Evolutionary conservation across 345 rosid species (phyloP).

Genomic region (Viola odorata): DNA sequence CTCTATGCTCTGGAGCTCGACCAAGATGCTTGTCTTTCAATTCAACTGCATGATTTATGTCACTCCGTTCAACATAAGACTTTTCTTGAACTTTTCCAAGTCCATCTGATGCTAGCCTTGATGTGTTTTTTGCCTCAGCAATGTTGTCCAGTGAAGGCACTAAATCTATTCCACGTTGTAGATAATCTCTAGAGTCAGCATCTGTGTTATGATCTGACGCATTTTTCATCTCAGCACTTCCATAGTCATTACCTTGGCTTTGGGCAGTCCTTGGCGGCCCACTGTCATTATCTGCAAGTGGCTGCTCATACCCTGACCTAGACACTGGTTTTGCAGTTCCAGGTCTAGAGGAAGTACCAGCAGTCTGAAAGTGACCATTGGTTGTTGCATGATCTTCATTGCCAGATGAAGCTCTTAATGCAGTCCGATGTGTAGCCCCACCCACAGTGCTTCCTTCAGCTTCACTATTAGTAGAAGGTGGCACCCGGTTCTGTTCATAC

Average conservation of each 20-base stretch:
- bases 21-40: slow-evolving; percentile 15
- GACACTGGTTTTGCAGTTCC: slow-evolving; percentile 9
- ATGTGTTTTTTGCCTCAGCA: slow-evolving; percentile 4
- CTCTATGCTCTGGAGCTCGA: slow-evolving; percentile 9
- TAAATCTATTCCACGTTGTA: slow-evolving; percentile 4
- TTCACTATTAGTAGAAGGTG: slow-evolving; percentile 15
- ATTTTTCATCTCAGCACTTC: slow-evolving; percentile 11
- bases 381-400: slow-evolving; percentile 16
- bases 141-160: slow-evolving; percentile 6
- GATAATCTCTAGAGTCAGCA: slow-evolving; percentile 8
- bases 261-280: slow-evolving; percentile 11
- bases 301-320: not conserved
- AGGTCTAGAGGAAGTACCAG: slow-evolving; percentile 10
- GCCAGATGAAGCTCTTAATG: slow-evolving; percentile 16
- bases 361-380: slow-evolving; percentile 11
- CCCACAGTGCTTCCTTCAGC: slow-evolving; percentile 20
- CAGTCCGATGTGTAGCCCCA: slow-evolving; percentile 4
- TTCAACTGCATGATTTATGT: slow-evolving; percentile 13
- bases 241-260: slow-evolving; percentile 9
- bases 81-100: slow-evolving; percentile 12
- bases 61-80: slow-evolving; percentile 7
- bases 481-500: slow-evolving; percentile 25
- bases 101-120: slow-evolving; percentile 1
- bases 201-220: slow-evolving; percentile 13
- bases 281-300: slow-evolving; percentile 11